Evolutionary conservation across 495 filamentous ascomycete genomes (phyloP), one percentile per base, ranked within the genome.

Genomic region (Penicillium ochrochloron): DNA sequence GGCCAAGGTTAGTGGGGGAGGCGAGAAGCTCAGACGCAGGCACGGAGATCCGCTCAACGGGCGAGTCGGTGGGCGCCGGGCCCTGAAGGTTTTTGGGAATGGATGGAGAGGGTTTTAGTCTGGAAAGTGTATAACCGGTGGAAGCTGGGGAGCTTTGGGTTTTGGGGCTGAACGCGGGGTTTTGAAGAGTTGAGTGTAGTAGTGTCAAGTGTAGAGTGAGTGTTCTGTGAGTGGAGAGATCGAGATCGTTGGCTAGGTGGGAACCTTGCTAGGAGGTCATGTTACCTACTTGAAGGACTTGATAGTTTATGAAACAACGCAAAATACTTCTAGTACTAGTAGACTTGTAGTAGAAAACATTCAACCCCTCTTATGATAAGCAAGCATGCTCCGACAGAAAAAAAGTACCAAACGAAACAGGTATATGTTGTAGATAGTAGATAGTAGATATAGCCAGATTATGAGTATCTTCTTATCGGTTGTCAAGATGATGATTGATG

Each of bases 81-180:
- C 59, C 66, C 62, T 68, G 66, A 68, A 68, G 66, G 66, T 68
- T 68, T 65, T 12, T 19, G n/a, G 31, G 31, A 21, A 21, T 60
- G 50, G 33, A 51, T 52, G 44, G 57, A 60, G 27, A n/a, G 17
- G 31, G 12, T 41, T 41, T 23, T 56, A 42, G 31, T 10, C 11
- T 44, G 46, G 25, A 33, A 35, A 23, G 39, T 31, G 37, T 48
- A 52, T 52, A 55, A 15, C 52, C 2, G 35, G 3, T 34, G 9
- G 29, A 31, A 37, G 37, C 29, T 9, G 25, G 14, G n/a, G 31
- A 11, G 51, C 1, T 29, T 33, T 17, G 3, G 31, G 21, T 46
- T 46, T 23, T 21, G 0, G 42, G 14, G 48, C 25, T 31, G 48
- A 52, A 52, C 48, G 25, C 48, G 48, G 48, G 25, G 48, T 33